Evolutionary conservation across 176 grass and related monocot species (phyloP), one percentile per base, ranked within the genome.

Genomic region (Luzula sylvatica): DNA sequence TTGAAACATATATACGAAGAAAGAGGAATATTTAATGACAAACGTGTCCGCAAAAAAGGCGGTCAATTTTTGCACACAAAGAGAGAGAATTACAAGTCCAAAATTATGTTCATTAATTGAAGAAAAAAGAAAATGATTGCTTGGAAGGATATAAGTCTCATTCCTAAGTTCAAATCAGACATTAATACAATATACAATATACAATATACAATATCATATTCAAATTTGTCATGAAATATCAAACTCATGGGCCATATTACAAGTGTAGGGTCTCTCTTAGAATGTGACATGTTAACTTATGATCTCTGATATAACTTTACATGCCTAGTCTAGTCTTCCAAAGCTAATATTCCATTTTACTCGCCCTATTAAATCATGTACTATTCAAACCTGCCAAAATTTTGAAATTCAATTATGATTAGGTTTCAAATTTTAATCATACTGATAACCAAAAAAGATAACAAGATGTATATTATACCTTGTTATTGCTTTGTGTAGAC

Each of bases 151-250:
- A 35, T 35, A 35, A 7, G 70, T 73, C 70, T 56, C 26, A 46
- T 73, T 73, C 70, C 58, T 32, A 55, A 38, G 57, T 71, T 23
- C 42, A 44, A 63, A 65, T 73, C 70, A 73, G 2, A 11, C 8
- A 15, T 64, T 43, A 61, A 45, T 13, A 53, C 20, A 32, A 14
- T 26, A 4, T 17, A 58, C 8, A 3, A 7, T 32, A 35, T n/a
- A n/a, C n/a, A 24, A 27, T 25, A 20, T 24, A 20, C 44, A 58
- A 15, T 38, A 6, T 11, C 27, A 39, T 32, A 38, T 40, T 40
- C 20, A 52, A 3, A 35, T n/a, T n/a, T 7, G 9, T 35, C 30
- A 35, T 11, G 11, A 15, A 3, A 19, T 27, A 17, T 46, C 15
- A 46, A 46, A 46, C 46, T 48, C 24, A 63, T 63, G 24, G 59